Evolutionary conservation across 176 grass and related monocot genomes (phyloP).

Genomic region (Triticum urartu): DNA sequence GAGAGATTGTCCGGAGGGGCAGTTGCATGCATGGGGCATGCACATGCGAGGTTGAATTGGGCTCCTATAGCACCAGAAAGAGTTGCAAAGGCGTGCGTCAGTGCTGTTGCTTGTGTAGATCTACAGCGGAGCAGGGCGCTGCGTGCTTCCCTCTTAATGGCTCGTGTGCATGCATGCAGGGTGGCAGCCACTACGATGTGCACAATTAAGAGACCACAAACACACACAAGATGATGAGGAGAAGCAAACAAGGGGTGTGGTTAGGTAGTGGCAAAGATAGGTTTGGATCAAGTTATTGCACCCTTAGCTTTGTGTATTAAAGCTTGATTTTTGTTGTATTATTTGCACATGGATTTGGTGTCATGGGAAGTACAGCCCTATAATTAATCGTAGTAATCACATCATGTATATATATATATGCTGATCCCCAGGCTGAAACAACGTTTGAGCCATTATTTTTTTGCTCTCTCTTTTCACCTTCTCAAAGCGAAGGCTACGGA

Average conservation of each 20-base stretch:
- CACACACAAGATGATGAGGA: slow-evolving; percentile 30
- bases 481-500: not conserved
- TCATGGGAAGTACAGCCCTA: not conserved
- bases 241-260: slow-evolving; percentile 47
- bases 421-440: slow-evolving; percentile 18
- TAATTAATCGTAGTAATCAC: not conserved
- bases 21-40: slow-evolving; percentile 14
- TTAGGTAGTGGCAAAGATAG: slow-evolving; percentile 37
- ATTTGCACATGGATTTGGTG: not conserved
- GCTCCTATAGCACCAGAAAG: slow-evolving; percentile 37
- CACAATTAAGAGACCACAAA: not conserved
- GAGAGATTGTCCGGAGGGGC: slow-evolving; percentile 7
- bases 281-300: slow-evolving; percentile 1
- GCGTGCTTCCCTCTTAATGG: slow-evolving; percentile 23
- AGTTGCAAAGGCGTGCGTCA: slow-evolving; percentile 42
- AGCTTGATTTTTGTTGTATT: not conserved
- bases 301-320: not conserved
- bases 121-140: slow-evolving; percentile 15
- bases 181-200: slow-evolving; percentile 34
- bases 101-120: slow-evolving; percentile 34
- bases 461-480: not conserved
- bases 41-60: slow-evolving; percentile 36
- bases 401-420: not conserved
- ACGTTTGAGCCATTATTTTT: not conserved
- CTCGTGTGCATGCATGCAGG: slow-evolving; percentile 32